Conservation (phyloP, 202 grass and related monocot genomes). For the Carex arenaria region DNA sequence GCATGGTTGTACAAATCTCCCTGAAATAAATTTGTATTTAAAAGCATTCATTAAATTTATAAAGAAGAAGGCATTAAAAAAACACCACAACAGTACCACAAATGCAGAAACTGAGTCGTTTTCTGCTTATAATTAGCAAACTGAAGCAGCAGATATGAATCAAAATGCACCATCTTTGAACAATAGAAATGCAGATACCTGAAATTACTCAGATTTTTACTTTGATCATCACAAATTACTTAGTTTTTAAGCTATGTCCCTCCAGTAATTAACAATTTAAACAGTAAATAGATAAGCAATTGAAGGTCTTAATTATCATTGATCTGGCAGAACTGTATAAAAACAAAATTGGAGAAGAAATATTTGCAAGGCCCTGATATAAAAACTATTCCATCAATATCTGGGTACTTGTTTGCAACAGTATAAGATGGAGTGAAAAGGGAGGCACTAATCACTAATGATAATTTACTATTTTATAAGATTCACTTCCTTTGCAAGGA, state of each 20-base stretch:
- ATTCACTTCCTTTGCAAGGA: not conserved
- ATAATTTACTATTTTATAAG: not conserved
- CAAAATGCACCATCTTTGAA: not conserved
- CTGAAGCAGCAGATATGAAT: not conserved
- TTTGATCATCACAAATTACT: not conserved
- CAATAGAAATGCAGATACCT: not conserved
- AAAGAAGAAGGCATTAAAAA: not conserved
- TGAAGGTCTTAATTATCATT: not conserved
- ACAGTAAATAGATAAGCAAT: not conserved
- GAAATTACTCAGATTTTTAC: not conserved
- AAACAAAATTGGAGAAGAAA: not conserved
- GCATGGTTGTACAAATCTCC: conserved; percentile 38
- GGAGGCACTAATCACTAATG: not conserved
- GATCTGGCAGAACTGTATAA: not conserved
- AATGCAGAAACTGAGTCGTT: not conserved
- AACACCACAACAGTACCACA: not conserved
- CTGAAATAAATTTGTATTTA: conserved; percentile 1
- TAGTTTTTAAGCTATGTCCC: not conserved
- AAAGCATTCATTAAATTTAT: not conserved
- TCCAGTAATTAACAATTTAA: not conserved
- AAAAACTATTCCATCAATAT: not conserved
- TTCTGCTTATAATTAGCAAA: not conserved
- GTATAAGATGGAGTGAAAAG: not conserved
- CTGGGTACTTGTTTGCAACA: not conserved
- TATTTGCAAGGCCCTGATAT: not conserved